Conservation (phyloP, 805 yeast genomes). For the Brettanomyces nanus region DNA sequence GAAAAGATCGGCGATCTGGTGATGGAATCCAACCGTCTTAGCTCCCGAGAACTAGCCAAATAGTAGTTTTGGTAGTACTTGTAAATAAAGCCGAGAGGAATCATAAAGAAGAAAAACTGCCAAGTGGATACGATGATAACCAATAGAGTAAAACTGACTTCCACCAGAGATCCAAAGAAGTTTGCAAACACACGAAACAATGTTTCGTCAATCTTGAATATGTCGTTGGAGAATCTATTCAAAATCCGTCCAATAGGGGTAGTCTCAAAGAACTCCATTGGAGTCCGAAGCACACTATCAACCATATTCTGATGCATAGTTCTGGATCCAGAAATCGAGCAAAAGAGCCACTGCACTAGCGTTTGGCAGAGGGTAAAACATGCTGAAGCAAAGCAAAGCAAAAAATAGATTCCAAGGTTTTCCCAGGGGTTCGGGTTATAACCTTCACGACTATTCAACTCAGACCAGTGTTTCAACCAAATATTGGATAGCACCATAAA, state of each 20-base stretch:
- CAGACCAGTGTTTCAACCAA: constrained; percentile 97
- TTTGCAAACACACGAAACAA: constrained; percentile 58
- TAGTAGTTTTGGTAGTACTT: constrained; percentile 34
- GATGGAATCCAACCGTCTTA: constrained; percentile 40
- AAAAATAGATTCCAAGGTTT: constrained; percentile 66
- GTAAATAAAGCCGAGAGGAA: constrained; percentile 41
- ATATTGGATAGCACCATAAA: constrained; percentile 61
- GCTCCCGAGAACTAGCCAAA: constrained; percentile 39
- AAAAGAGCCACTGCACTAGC: constrained; percentile 62
- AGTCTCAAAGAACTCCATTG: constrained; percentile 89
- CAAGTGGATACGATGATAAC: constrained; percentile 83
- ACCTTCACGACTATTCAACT: constrained; percentile 60
- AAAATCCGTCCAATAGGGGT: constrained; percentile 86
- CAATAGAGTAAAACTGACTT: constrained; percentile 59
- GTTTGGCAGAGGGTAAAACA: constrained; percentile 52
- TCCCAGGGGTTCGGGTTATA: constrained; percentile 58
- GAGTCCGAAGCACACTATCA: constrained; percentile 61
- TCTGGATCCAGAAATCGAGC: constrained; percentile 73
- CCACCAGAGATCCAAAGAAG: constrained; percentile 51
- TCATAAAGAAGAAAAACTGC: constrained; percentile 56
- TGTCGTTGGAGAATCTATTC: constrained; percentile 82
- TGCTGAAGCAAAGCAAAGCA: constrained; percentile 62
- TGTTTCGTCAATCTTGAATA: constrained; percentile 74
- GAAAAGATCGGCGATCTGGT: constrained; percentile 41
- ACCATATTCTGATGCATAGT: constrained; percentile 72